Evolutionary conservation across 2,329 filamentous ascomycete species (phyloP).

Genomic region (Monosporascus cannonballus): DNA sequence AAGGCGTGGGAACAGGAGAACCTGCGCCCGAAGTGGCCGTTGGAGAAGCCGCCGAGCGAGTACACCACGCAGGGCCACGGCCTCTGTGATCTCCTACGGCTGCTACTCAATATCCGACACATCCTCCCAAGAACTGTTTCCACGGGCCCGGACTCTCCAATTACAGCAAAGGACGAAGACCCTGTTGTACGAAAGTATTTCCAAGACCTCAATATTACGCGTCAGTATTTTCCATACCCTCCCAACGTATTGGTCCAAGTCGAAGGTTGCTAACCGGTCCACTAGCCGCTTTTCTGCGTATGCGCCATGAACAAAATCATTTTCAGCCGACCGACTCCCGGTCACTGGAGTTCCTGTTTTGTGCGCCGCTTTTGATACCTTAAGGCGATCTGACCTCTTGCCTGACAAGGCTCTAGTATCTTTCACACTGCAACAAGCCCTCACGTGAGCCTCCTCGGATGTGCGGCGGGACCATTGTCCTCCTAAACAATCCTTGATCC

Average conservation of each 20-base stretch:
- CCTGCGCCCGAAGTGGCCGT: conserved; percentile 53
- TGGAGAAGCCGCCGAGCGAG: conserved; percentile 49
- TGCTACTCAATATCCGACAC: conserved; percentile 56
- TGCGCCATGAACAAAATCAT: conserved; percentile 44
- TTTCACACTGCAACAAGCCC: neutral
- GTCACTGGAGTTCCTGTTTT: conserved; percentile 40
- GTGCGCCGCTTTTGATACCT: conserved; percentile 33
- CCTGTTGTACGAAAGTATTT: conserved; percentile 46
- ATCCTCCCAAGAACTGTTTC: conserved; percentile 48
- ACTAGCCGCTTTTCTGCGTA: conserved; percentile 32
- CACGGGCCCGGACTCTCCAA: conserved; percentile 40
- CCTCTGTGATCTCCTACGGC: conserved; percentile 52
- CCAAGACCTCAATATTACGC: conserved; percentile 48
- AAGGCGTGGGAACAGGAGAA: conserved; percentile 61
- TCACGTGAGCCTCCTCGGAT: too few relatives aligned
- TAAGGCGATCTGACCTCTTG: neutral
- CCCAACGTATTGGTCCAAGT: neutral
- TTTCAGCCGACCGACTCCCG: conserved; percentile 45
- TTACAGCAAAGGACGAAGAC: conserved; percentile 42
- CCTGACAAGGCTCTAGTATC: neutral
- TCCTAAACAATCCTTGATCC: too few relatives aligned
- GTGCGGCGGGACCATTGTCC: too few relatives aligned
- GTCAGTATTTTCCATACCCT: conserved; percentile 35
- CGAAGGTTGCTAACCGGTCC: conserved; percentile 5
- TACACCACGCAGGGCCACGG: conserved; percentile 55